Conservation (phyloP, 257 asterid genomes). For the Oldenlandia corymbosa region DNA sequence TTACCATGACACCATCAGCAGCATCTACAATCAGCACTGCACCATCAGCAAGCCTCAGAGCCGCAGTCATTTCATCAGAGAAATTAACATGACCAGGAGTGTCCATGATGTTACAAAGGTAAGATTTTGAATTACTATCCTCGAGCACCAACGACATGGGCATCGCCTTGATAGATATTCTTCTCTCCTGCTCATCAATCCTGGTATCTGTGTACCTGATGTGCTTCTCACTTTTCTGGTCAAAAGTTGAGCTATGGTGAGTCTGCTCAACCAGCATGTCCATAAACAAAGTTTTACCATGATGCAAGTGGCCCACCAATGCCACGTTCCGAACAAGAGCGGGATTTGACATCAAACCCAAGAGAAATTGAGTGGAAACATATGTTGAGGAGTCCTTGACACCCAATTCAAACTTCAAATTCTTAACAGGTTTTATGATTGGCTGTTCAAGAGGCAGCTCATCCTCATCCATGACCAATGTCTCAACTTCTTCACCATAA, state of each 20-base stretch:
- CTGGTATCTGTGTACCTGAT: constrained; percentile 95
- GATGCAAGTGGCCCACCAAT: constrained; percentile 78
- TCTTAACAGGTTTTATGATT: constrained; percentile 75
- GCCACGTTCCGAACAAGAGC: constrained; percentile 80
- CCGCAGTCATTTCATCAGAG: constrained; percentile 97
- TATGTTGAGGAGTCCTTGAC: constrained; percentile 87
- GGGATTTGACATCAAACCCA: constrained; percentile 96
- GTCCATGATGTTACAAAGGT: constrained; percentile 87
- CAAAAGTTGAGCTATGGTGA: constrained; percentile 90
- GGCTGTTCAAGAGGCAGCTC: constrained; percentile 89
- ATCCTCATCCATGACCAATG: constrained; percentile 95
- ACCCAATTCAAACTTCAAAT: constrained; percentile 90
- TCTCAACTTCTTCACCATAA: constrained; percentile 94
- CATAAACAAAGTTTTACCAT: constrained; percentile 86
- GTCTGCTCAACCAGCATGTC: constrained; percentile 98
- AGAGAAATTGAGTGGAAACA: constrained; percentile 80
- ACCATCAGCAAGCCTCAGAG: constrained; percentile 97
- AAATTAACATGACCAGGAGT: constrained; percentile 97
- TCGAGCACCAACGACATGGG: constrained; percentile 93
- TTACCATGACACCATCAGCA: constrained; percentile 95
- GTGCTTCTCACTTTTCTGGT: constrained; percentile 86
- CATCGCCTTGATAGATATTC: constrained; percentile 76
- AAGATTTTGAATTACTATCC: constrained; percentile 88
- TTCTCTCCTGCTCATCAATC: constrained; percentile 96
- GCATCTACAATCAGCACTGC: constrained; percentile 96